phyloP scores from a whole-genome alignment of 139 green algal species.

The Chlorella vulgaris region DNA sequence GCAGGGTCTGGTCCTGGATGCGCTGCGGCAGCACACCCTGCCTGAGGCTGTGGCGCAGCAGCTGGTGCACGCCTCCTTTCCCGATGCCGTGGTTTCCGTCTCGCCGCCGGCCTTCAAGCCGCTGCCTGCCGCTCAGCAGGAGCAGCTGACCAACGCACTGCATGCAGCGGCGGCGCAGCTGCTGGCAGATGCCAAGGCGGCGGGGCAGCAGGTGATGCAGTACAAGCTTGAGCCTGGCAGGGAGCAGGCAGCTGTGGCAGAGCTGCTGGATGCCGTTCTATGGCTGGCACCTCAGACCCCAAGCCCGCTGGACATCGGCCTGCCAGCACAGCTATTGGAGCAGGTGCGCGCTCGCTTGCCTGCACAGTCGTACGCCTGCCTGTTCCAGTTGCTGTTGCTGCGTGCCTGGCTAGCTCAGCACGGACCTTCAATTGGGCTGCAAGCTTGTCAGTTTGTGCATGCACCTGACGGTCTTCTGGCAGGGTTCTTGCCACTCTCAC shows the following conservation, averaged over 20 bases:
- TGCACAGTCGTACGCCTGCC: no score
- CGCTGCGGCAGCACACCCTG: background rate
- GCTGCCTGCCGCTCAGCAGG: background rate
- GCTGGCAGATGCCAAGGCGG: background rate
- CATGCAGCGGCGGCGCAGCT: background rate
- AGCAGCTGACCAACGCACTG: constrained; percentile 17
- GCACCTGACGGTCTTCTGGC: no score
- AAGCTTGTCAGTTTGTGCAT: no score
- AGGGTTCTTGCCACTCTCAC: no score
- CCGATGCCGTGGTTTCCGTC: background rate
- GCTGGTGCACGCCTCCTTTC: constrained; percentile 5
- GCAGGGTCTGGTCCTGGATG: constrained; percentile 31
- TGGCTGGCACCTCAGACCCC: constrained; percentile 23
- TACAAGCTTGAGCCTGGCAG: background rate
- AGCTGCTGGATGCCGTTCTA: constrained; percentile 42
- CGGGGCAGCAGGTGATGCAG: background rate
- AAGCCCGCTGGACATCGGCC: constrained; percentile 1
- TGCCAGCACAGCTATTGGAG: constrained; percentile 37
- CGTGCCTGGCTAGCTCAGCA: no score
- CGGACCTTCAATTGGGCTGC: no score
- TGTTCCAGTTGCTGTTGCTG: no score
- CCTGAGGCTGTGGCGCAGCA: background rate
- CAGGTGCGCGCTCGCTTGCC: no score
- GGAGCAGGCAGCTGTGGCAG: constrained; percentile 14
- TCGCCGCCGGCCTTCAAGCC: background rate